phyloP scores from a whole-genome alignment of 2,329 filamentous ascomycete species.

The Dryadomyces sulphureus region DNA sequence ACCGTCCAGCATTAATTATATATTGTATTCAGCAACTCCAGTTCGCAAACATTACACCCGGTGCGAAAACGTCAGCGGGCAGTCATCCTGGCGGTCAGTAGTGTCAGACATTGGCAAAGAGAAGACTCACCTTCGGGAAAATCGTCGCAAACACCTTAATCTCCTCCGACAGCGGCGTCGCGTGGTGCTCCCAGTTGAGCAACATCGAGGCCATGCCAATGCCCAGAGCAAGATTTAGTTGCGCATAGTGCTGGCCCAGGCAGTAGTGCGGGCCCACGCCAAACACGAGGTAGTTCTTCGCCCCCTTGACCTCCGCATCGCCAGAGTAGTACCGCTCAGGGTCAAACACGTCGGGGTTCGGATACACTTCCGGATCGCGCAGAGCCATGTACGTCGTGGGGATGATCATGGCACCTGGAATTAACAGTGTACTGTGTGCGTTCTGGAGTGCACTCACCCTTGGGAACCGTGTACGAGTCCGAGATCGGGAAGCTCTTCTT shows the following conservation, averaged over 20 bases:
- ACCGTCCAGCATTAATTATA: too few species aligned
- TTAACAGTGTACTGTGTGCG: too few species aligned
- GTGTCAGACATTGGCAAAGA: neutral
- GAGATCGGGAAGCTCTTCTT: constrained; percentile 95
- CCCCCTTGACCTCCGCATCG: constrained; percentile 67
- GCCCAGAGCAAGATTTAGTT: constrained; percentile 76
- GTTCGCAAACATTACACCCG: constrained; percentile 13
- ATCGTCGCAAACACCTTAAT: constrained; percentile 98
- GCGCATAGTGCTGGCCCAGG: constrained; percentile 82
- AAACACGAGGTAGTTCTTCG: constrained; percentile 96
- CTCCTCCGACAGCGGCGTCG: constrained; percentile 73
- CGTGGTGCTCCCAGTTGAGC: constrained; percentile 80
- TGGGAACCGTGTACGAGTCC: constrained; percentile 76
- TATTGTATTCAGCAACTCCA: too few species aligned
- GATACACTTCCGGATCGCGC: constrained; percentile 84
- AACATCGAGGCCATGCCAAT: constrained; percentile 78
- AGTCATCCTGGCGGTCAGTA: constrained; percentile 51
- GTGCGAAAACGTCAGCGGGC: constrained; percentile 57
- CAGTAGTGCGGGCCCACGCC: constrained; percentile 95
- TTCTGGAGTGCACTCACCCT: too few species aligned
- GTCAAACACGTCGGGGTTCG: constrained; percentile 75
- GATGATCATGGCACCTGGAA: constrained; percentile 88
- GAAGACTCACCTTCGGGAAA: constrained; percentile 58
- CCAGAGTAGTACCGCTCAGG: constrained; percentile 86
- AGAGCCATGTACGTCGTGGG: constrained; percentile 82